Evolutionary conservation across 2,329 filamentous ascomycete species (phyloP).

Genomic region (Colletotrichum abscissum): DNA sequence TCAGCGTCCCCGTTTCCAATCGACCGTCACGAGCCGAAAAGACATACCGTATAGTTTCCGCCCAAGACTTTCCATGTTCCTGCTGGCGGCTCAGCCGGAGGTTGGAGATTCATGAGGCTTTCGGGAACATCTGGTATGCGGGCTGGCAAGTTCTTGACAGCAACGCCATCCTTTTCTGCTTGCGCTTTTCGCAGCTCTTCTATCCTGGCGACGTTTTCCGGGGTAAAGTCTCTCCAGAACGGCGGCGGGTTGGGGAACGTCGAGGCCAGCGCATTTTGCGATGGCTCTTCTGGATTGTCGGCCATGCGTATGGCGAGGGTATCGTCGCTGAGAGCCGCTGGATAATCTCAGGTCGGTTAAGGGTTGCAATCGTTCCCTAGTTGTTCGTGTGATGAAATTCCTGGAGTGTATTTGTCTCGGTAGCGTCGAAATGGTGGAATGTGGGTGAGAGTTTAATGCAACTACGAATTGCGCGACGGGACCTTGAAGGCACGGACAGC

Average conservation of each 20-base stretch:
- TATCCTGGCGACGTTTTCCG: conserved; percentile 74
- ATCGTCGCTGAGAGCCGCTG: neutral
- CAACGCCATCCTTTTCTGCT: conserved; percentile 44
- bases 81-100: conserved; percentile 78
- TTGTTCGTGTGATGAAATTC: neutral
- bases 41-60: conserved; percentile 66
- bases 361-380: conserved; percentile 2
- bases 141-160: conserved; percentile 37
- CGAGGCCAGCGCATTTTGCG: conserved; percentile 62
- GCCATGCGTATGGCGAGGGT: conserved; percentile 61
- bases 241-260: conserved; percentile 88
- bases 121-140: conserved; percentile 67
- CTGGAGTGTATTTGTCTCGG: neutral
- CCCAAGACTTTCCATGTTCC: conserved; percentile 83
- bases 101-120: conserved; percentile 82
- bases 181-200: conserved; percentile 54
- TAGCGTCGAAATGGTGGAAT: neutral
- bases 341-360: neutral
- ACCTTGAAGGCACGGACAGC: neutral
- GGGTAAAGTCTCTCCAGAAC: conserved; percentile 90
- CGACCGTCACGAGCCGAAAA: neutral
- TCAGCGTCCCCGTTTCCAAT: neutral
- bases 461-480: neutral
- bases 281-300: conserved; percentile 57
- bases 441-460: neutral